These are phyloP conservation scores for Globisporangium mamillatum DNA, from an alignment of 352 stramenopile species.

Conservation along the genomic window DNA sequence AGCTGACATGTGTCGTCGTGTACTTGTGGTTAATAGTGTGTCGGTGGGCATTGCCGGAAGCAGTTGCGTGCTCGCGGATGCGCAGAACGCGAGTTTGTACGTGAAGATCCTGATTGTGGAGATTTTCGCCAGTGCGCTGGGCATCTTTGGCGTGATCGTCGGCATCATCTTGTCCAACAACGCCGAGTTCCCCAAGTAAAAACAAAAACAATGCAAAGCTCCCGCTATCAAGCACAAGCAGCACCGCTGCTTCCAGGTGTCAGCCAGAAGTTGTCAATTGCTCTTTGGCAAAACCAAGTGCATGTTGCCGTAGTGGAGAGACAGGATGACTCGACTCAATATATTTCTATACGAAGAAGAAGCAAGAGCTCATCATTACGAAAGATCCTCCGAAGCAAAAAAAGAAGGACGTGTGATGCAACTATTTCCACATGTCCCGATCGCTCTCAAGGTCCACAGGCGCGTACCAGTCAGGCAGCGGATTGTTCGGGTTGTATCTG, in stretches of 20 bases:
- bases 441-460: slow-evolving; percentile 77
- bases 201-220: no score
- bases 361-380: not conserved
- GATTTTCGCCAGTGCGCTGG: slow-evolving; percentile 99
- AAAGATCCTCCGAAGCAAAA: not conserved
- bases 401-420: not conserved
- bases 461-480: slow-evolving; percentile 80
- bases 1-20: not conserved
- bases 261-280: not conserved
- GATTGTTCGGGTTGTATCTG: slow-evolving; percentile 78
- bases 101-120: slow-evolving; percentile 99
- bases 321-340: slow-evolving; percentile 2
- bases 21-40: slow-evolving; percentile 56
- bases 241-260: not conserved
- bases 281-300: not conserved
- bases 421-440: slow-evolving; percentile 81
- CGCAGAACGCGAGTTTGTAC: slow-evolving; percentile 97
- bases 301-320: not conserved
- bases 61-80: slow-evolving; percentile 97
- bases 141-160: slow-evolving; percentile 99
- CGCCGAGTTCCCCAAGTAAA: slow-evolving; percentile 89
- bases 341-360: slow-evolving; percentile 10
- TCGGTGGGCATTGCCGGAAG: slow-evolving; percentile 98
- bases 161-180: slow-evolving; percentile 99
- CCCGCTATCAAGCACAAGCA: not conserved